phyloP scores from a whole-genome alignment of 1,284 basidiomycete genomes.

The Rhodotorula sp. region DNA sequence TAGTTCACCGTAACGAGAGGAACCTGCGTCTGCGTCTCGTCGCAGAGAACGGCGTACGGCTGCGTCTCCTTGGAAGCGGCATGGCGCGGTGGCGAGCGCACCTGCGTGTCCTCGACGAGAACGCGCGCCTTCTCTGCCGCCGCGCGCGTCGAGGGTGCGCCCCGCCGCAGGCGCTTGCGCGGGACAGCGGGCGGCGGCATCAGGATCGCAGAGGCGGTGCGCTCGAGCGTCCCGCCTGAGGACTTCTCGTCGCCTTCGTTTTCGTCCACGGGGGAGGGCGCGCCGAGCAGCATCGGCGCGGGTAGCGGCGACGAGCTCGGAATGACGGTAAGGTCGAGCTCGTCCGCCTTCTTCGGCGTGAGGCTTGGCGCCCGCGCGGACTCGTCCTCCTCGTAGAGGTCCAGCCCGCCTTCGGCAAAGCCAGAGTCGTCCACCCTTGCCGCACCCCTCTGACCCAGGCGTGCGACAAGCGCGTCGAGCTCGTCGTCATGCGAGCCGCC shows the following conservation, averaged over 20 bases:
- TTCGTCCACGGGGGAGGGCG: background rate
- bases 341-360: background rate
- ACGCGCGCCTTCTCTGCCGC: background rate
- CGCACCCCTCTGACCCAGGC: background rate
- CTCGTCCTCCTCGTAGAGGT: background rate
- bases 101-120: conserved; percentile 20
- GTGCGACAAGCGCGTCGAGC: background rate
- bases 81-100: background rate
- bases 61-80: background rate
- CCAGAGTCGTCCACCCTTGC: conserved; percentile 29
- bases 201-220: conserved; percentile 14
- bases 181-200: conserved; percentile 26
- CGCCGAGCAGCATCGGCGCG: background rate
- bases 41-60: conserved; percentile 1
- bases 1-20: background rate
- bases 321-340: background rate
- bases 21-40: conserved; percentile 14
- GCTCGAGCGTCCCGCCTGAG: background rate
- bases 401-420: conserved; percentile 14
- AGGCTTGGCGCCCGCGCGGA: too few species aligned
- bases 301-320: background rate
- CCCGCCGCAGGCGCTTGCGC: background rate
- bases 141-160: conserved; percentile 3
- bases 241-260: background rate
- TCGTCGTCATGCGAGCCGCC: background rate